Base-by-base conservation (phyloP, 2,329 filamentous ascomycete genomes). In the Alternaria solani region DNA sequence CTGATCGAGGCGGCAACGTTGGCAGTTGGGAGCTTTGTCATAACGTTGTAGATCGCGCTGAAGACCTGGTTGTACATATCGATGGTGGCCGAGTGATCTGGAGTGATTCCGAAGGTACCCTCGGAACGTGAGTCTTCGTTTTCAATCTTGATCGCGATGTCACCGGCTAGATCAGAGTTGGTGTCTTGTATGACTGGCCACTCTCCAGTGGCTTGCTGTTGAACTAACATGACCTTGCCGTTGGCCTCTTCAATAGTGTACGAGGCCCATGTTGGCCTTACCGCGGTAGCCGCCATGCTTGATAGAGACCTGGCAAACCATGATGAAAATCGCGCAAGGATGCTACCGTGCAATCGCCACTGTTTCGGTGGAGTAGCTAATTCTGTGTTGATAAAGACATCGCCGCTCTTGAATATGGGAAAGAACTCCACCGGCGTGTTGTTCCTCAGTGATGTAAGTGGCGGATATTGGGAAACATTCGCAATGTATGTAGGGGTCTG, bases 41-140 rank as follows among this genome's bases (percentile, higher is more conserved):
- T 47, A 7, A 70, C 54, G 32, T 64, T 69, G 51, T 75, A 74
- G 54, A 75, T 72, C 12, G 66, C 52, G 1, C 66, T 65, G 23
- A 79, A 65, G 11, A 80, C 64, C 7, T 69, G 51, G 20, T 61
- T 39, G 44, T 71, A 72, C 3, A 57, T 34, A 0, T 46, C 42
- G 1, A 66, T 18, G 0, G 30, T 47, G 16, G 43, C 2, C 0
- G 30, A 20, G 11, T 52, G 25, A 2, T 41, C 52, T 32, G 18
- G 47, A 0, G 30, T 36, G 3, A 48, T 41, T 6, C 39, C 2
- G 30, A 7, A 12, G 16, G 32, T 28, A 3, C 12, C 18, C 11
- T 1, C 20, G 11, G 36, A 43, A 3, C 36, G 14, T 3, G 26
- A 14, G 7, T 41, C 53, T 12, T 47, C 25, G 25, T 48, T 23